phyloP scores from a whole-genome alignment of 148 eudicot species.

The Vaccinium myrtillus region DNA sequence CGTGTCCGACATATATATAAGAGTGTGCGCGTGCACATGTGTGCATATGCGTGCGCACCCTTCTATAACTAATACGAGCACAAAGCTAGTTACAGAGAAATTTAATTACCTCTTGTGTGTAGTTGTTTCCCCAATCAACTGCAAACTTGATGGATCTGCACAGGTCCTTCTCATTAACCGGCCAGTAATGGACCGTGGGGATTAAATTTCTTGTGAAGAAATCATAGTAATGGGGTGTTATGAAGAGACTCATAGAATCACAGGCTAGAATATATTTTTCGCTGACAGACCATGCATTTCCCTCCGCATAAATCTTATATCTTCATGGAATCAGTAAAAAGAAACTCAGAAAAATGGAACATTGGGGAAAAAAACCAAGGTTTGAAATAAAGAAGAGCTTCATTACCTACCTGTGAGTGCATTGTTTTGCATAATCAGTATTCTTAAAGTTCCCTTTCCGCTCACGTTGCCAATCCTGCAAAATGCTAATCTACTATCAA shows the following conservation, averaged over 20 bases:
- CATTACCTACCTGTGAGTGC: slow-evolving; percentile 42
- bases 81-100: slow-evolving; percentile 3
- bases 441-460: slow-evolving; percentile 19
- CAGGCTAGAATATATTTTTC: slow-evolving; percentile 58
- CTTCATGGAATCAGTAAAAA: slow-evolving; percentile 19
- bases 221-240: slow-evolving; percentile 42
- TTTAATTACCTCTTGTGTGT: slow-evolving; percentile 30
- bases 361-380: neutral
- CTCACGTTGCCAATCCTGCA: slow-evolving; percentile 39
- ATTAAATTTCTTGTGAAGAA: slow-evolving; percentile 50
- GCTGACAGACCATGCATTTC: slow-evolving; percentile 54
- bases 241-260: slow-evolving; percentile 52
- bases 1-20: too few species aligned
- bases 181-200: slow-evolving; percentile 58
- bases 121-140: slow-evolving; percentile 49
- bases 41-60: too few species aligned
- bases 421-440: slow-evolving; percentile 46
- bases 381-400: neutral
- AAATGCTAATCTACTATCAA: neutral
- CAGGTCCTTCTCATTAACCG: slow-evolving; percentile 29
- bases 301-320: slow-evolving; percentile 57
- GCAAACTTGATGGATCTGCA: slow-evolving; percentile 49
- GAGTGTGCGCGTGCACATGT: too few species aligned
- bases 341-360: neutral
- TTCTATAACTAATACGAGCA: neutral